Base-by-base conservation (phyloP, 257 asterid genomes). In the Solanum okadae region DNA sequence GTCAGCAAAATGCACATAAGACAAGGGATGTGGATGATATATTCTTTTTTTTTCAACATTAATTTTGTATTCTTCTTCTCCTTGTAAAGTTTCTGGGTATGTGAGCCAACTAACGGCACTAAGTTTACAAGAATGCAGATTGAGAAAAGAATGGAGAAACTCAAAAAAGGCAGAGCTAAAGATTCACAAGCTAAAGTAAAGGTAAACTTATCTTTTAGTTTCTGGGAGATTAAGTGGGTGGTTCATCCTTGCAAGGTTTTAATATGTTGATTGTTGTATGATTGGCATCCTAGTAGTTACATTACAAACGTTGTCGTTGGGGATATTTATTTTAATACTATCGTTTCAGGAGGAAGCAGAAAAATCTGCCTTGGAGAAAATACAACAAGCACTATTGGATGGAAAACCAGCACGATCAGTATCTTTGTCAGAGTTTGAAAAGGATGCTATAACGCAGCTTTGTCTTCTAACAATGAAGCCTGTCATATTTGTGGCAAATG, bases 321-420 rank as follows among this genome's bases (percentile, higher is more conserved):
- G 86, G 83, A 38, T n/a, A 8, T 46, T 88, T 87, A 40, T 89
- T 65, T 91, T 84, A 82, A 52, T 89, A 86, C 35, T 29, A 56
- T 34, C 2, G 38, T 70, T 91, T 90, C 92, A 96, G 99, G 99
- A 96, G 91, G 99, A 95, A 93, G 96, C 98, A 88, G 99, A 97
- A 92, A 97, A 92, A 89, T 93, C 96, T 89, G 99, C 96, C 25
- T 92, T 97, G 90, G 98, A 93, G 86, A 94, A 89, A 89, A 96
- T 97, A 88, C 94, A 85, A 88, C 90, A 84, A 88, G 98, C 97
- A 73, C 92, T 97, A 88, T 20, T 96, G 98, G 98, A 93, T 84
- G 99, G 99, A 92, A 97, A 94, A 92, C 99, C 99, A 72, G 99
- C 99, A 88, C 91, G 99, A 91, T 92, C 99, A 83, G 98, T 95